phyloP scores from a whole-genome alignment of 1,284 basidiomycete species.

The Puccinia coronata region DNA sequence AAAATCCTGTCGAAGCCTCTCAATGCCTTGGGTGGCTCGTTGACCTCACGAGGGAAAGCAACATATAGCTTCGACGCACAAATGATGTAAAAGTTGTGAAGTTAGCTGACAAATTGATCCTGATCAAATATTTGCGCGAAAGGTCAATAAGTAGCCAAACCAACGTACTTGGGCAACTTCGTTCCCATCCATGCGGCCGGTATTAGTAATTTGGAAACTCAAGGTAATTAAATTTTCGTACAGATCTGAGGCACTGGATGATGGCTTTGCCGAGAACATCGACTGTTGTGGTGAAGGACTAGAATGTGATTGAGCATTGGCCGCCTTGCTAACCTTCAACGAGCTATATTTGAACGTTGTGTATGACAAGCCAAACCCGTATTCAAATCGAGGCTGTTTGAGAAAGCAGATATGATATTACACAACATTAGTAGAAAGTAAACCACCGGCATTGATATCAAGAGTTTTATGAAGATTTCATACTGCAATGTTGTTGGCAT shows the following conservation, averaged over 20 bases:
- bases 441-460: too few relatives aligned
- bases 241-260: background rate
- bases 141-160: background rate
- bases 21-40: conserved; percentile 52
- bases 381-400: conserved; percentile 40
- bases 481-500: conserved; percentile 48
- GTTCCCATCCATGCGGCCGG: conserved; percentile 11
- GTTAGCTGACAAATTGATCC: background rate
- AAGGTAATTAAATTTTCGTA: background rate
- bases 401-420: background rate
- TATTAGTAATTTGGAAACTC: conserved; percentile 31
- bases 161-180: conserved; percentile 41
- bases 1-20: conserved; percentile 55
- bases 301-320: background rate
- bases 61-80: conserved; percentile 24
- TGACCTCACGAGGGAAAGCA: conserved; percentile 25
- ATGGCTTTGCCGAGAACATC: background rate
- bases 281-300: background rate
- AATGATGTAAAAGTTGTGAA: background rate
- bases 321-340: background rate
- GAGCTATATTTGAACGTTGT: conserved; percentile 41
- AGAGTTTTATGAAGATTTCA: conserved; percentile 6
- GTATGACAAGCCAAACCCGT: conserved; percentile 48
- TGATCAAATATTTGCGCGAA: background rate
- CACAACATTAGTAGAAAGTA: background rate